A percentile compares a stretch with the other conserved stretches of the same genome.
Evolutionary conservation across 208 protist species (phyloP).

Genomic region (Naegleria fowleri): DNA sequence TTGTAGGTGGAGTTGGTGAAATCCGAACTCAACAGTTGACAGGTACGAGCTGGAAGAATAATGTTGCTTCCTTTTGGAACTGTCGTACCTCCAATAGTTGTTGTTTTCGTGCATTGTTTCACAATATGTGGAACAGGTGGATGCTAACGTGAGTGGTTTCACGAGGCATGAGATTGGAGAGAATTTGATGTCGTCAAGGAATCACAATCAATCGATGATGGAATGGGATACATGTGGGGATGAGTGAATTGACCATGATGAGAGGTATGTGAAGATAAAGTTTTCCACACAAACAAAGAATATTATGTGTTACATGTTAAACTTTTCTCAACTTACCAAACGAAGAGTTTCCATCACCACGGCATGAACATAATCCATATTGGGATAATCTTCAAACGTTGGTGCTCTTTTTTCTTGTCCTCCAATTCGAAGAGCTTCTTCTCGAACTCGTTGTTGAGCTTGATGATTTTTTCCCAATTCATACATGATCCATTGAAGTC

Average conservation of each 20-base stretch:
- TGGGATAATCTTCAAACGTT: not conserved
- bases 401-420: not conserved
- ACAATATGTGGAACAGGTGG: not conserved
- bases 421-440: not conserved
- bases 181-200: too few species aligned
- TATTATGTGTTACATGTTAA: too few species aligned
- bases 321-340: not conserved
- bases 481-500: not conserved
- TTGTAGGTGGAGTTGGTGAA: not conserved
- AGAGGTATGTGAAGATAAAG: too few species aligned
- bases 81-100: not conserved
- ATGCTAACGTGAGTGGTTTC: too few species aligned
- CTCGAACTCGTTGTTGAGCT: not conserved
- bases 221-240: too few species aligned
- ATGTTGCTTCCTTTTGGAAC: not conserved
- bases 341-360: not conserved
- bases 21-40: not conserved
- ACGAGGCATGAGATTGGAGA: too few species aligned
- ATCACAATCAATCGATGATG: too few species aligned
- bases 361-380: not conserved
- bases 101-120: not conserved
- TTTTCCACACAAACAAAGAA: too few species aligned
- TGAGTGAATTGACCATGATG: too few species aligned
- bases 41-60: not conserved
- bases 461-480: not conserved